A percentile compares a stretch with the other conserved stretches of the same genome.
phyloP scores from a whole-genome alignment of 768 basidiomycete genomes.

The Kwoniella heveanensis region DNA sequence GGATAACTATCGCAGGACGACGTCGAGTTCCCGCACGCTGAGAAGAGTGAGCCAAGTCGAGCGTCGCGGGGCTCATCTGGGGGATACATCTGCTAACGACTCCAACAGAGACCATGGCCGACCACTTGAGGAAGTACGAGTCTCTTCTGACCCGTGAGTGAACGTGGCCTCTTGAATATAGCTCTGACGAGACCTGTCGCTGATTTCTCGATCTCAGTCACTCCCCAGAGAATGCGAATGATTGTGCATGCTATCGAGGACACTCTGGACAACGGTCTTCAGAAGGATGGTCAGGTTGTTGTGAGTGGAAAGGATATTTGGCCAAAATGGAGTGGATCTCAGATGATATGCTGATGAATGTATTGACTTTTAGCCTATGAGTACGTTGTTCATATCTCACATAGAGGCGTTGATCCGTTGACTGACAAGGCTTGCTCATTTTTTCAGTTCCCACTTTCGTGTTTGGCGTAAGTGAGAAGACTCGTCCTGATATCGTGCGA shows the following conservation, averaged over 20 bases:
- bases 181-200: no score
- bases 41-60: conserved; percentile 65
- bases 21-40: conserved; percentile 86
- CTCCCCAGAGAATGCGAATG: conserved; percentile 61
- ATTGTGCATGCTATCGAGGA: conserved; percentile 97
- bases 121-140: conserved; percentile 89
- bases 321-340: no score
- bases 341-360: no score
- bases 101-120: conserved; percentile 71
- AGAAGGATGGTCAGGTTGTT: conserved; percentile 80
- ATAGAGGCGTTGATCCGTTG: neutral
- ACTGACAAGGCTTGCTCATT: conserved; percentile 6
- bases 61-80: conserved; percentile 12
- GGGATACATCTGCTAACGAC: neutral
- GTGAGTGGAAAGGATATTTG: conserved; percentile 63
- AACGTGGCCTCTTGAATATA: no score
- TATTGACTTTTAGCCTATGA: conserved; percentile 45
- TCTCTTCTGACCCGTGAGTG: conserved; percentile 65
- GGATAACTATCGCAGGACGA: conserved; percentile 38
- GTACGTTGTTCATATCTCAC: conserved; percentile 31
- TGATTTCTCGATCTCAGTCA: conserved; percentile 26
- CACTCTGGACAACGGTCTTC: conserved; percentile 79
- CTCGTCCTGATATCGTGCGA: neutral
- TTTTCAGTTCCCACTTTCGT: conserved; percentile 97
- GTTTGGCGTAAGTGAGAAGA: conserved; percentile 60